These are phyloP conservation scores for Ploettnerulaceae sp. DNA, from an alignment of 2,329 filamentous ascomycete genomes.

Conservation along the genomic window DNA sequence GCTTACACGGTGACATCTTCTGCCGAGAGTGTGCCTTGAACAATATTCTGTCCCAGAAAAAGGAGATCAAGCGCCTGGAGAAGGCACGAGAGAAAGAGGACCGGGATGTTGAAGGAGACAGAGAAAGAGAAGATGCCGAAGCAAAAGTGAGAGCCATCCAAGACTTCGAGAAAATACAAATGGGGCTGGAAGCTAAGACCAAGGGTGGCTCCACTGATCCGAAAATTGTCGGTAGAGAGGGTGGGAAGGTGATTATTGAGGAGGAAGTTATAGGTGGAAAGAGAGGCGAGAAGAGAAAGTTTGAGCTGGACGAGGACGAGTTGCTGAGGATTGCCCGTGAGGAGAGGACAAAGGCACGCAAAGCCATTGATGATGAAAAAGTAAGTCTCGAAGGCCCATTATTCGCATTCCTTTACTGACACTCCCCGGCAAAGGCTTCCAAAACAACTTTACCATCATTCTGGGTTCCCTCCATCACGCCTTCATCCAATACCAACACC, in stretches of 20 bases:
- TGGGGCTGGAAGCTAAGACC: slow-evolving; percentile 49
- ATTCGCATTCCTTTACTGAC: slow-evolving; percentile 8
- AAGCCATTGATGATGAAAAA: slow-evolving; percentile 68
- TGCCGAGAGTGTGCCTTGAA: slow-evolving; percentile 89
- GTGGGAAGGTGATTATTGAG: slow-evolving; percentile 41
- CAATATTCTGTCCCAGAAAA: slow-evolving; percentile 86
- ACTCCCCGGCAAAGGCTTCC: slow-evolving; percentile 40
- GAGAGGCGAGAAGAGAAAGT: slow-evolving; percentile 63
- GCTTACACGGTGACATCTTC: slow-evolving; percentile 81
- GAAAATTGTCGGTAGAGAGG: slow-evolving; percentile 38
- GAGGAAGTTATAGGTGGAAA: slow-evolving; percentile 32
- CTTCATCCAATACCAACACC: slow-evolving; percentile 55
- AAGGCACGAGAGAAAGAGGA: slow-evolving; percentile 57
- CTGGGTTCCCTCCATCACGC: slow-evolving; percentile 85
- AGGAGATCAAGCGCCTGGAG: slow-evolving; percentile 81
- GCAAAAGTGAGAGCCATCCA: slow-evolving; percentile 63
- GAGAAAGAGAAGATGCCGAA: slow-evolving; percentile 60
- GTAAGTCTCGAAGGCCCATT: slow-evolving; percentile 35
- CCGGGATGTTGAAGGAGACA: slow-evolving; percentile 57
- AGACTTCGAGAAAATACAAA: slow-evolving; percentile 83
- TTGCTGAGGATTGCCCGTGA: slow-evolving; percentile 63
- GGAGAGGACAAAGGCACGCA: slow-evolving; percentile 66
- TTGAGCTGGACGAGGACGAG: slow-evolving; percentile 74
- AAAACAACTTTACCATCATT: slow-evolving; percentile 77
- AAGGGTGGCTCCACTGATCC: slow-evolving; percentile 29